Evolutionary conservation across 2,329 filamentous ascomycete species (phyloP), one percentile per base, ranked within the genome.

Genomic region (Fusarium mangiferae): DNA sequence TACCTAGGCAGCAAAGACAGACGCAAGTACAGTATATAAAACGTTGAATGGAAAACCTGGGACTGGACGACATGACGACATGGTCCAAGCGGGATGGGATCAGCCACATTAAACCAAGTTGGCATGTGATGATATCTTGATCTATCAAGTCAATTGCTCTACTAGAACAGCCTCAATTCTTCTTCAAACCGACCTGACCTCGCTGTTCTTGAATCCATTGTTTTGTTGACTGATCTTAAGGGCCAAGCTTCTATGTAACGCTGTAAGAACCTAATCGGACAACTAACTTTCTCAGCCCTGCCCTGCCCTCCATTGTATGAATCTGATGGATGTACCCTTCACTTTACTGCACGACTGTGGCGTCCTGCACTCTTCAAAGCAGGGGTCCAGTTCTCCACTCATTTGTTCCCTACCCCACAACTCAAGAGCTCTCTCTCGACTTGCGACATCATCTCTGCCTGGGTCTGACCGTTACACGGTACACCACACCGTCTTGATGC

Each of bases 381-480:
- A 62, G 22, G 65, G 59, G 51, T 69, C 49, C 39, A 49, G 39
- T 35, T 58, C 57, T 18, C 70, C 70, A 73, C 57, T 41, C 20
- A 41, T 24, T 36, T 41, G 15, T 24, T 35, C 12, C 12, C 33
- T 33, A 52, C 70, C 55, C 70, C 70, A 56, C 65, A 72, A 42
- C 64, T 35, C n/a, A 13, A 66, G 44, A 67, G 49, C 60, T 66
- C 35, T 67, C 60, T 66, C 35, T 67, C 49, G 66, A 73, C 71
- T 74, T 74, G 71, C 71, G 71, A 74, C 71, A 68, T 58, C 71
- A 49, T 72, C 66, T 74, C 71, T 74, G 71, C 71, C 71, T 74
- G 57, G 51, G 45, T 60, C 66, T 58, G 41, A 67, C 62, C 26
- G 49, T 70, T 68, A 63, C 67, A 74, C 71, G 45, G 65, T 68